Conservation (phyloP, 2,329 filamentous ascomycete genomes). For the Pezicula carpinea region DNA sequence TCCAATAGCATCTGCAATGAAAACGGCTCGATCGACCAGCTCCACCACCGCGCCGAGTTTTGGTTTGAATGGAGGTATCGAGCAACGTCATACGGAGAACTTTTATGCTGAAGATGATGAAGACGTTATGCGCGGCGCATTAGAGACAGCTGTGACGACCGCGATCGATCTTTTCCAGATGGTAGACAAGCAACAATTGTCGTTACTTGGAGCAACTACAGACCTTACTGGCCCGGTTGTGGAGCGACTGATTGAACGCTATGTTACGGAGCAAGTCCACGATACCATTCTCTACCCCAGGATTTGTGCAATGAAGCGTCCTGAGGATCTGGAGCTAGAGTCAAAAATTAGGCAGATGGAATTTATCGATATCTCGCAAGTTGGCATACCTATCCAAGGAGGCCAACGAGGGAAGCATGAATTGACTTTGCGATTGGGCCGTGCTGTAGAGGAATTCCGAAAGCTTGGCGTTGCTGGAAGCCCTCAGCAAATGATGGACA, state of each 20-base stretch:
- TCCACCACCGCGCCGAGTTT: slow-evolving; percentile 25
- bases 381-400: slow-evolving; percentile 81
- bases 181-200: slow-evolving; percentile 93
- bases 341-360: slow-evolving; percentile 89
- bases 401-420: slow-evolving; percentile 76
- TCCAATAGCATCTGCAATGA: slow-evolving; percentile 50
- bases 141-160: slow-evolving; percentile 87
- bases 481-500: slow-evolving; percentile 33
- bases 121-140: slow-evolving; percentile 77
- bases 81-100: slow-evolving; percentile 43
- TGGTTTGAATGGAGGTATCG: slow-evolving; percentile 32
- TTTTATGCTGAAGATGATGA: slow-evolving; percentile 86
- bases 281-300: slow-evolving; percentile 78
- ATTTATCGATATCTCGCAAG: slow-evolving; percentile 87
- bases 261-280: slow-evolving; percentile 90
- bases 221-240: slow-evolving; percentile 89
- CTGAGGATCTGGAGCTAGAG: slow-evolving; percentile 84
- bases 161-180: slow-evolving; percentile 95
- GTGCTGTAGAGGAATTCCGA: slow-evolving; percentile 83
- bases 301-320: slow-evolving; percentile 69
- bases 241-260: slow-evolving; percentile 90
- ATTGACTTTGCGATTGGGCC: slow-evolving; percentile 68
- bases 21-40: slow-evolving; percentile 50
- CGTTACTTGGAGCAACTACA: slow-evolving; percentile 84
- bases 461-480: slow-evolving; percentile 69